A percentile compares a stretch with the other conserved stretches of the same genome.
Conservation (phyloP, 2,329 filamentous ascomycete species). For the Neonectria coccinea region DNA sequence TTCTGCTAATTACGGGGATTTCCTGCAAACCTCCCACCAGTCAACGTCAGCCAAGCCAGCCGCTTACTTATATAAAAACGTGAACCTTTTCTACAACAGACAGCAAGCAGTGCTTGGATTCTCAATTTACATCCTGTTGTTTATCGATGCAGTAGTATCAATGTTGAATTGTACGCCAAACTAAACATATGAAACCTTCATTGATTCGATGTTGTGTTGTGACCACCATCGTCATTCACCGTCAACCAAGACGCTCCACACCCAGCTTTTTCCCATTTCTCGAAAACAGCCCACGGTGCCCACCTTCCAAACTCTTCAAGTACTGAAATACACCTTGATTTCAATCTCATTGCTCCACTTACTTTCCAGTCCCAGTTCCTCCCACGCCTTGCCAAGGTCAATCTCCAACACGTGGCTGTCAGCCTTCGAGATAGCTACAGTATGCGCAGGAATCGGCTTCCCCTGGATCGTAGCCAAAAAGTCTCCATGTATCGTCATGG, state of each 20-base stretch:
- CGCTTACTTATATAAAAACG: too few relatives aligned
- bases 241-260: neutral
- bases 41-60: neutral
- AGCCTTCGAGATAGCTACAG: slow-evolving; percentile 68
- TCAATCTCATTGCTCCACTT: slow-evolving; percentile 86
- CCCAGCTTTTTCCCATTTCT: neutral
- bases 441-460: slow-evolving; percentile 73
- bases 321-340: slow-evolving; percentile 70
- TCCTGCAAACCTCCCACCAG: neutral
- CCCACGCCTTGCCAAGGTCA: slow-evolving; percentile 83
- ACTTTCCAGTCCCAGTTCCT: slow-evolving; percentile 73
- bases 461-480: slow-evolving; percentile 83
- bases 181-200: neutral
- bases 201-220: neutral
- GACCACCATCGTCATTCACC: neutral
- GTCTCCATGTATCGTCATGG: slow-evolving; percentile 69
- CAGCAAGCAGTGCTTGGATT: neutral
- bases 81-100: too few relatives aligned
- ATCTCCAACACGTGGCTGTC: slow-evolving; percentile 76
- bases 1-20: slow-evolving; percentile 2
- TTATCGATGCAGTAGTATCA: neutral
- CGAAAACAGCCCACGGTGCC: neutral
- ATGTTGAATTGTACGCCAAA: neutral
- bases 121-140: neutral
- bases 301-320: slow-evolving; percentile 41